These are phyloP conservation scores for Perilla frutescens DNA, from an alignment of 257 asterid genomes.

Conservation along the genomic window DNA sequence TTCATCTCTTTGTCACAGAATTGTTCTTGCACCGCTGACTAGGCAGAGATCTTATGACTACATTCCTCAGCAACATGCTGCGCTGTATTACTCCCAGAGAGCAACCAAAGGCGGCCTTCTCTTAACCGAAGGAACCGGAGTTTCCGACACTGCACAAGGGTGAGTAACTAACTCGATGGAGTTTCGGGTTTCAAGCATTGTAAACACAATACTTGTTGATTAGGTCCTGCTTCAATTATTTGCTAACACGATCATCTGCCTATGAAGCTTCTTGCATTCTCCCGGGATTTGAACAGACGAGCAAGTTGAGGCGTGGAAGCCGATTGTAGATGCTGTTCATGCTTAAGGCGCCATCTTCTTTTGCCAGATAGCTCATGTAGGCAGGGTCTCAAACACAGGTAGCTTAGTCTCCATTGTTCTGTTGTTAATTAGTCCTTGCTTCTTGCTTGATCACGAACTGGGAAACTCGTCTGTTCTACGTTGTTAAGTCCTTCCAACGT, in stretches of 20 bases:
- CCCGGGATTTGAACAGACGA: conserved; percentile 62
- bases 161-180: background rate
- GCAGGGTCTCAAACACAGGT: conserved; percentile 57
- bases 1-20: conserved; percentile 35
- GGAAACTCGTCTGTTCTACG: too few species aligned
- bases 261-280: conserved; percentile 39
- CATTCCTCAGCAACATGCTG: conserved; percentile 71
- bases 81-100: conserved; percentile 65
- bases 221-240: background rate
- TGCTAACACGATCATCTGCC: background rate
- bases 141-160: conserved; percentile 69
- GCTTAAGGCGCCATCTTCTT: conserved; percentile 56
- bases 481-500: too few species aligned
- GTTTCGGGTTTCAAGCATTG: background rate
- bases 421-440: background rate
- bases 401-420: background rate
- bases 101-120: conserved; percentile 61
- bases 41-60: conserved; percentile 61
- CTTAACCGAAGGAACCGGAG: conserved; percentile 57
- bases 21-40: conserved; percentile 71
- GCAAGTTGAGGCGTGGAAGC: conserved; percentile 58
- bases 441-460: background rate
- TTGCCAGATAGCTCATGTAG: conserved; percentile 58
- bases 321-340: conserved; percentile 61
- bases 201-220: background rate